Evolutionary conservation across 768 basidiomycete genomes (phyloP).

Genomic region (Candolleomyces eurysporus): DNA sequence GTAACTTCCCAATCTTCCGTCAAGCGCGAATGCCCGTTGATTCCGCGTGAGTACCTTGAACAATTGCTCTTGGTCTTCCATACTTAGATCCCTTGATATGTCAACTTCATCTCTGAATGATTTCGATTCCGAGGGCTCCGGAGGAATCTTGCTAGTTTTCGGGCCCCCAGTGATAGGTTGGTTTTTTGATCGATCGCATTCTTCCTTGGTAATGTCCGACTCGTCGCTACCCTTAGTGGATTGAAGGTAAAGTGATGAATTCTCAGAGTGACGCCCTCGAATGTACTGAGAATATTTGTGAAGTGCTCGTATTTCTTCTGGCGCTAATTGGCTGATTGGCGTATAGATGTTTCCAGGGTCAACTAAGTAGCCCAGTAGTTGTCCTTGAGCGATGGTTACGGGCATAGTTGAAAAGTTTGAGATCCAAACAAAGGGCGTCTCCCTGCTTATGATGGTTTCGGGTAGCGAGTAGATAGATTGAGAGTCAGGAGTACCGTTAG

Average conservation of each 20-base stretch:
- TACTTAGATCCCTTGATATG: constrained; percentile 4
- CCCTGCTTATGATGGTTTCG: no score
- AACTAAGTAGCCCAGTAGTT: not conserved
- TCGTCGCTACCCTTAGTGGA: not conserved
- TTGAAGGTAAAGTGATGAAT: no score
- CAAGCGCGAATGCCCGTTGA: constrained; percentile 24
- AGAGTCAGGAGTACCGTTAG: no score
- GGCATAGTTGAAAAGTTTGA: not conserved
- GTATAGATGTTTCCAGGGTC: not conserved
- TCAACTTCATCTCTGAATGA: constrained; percentile 6
- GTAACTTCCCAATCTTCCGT: constrained; percentile 27
- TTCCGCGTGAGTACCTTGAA: constrained; percentile 14
- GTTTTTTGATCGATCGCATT: not conserved
- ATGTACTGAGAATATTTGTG: not conserved
- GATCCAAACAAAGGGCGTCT: not conserved
- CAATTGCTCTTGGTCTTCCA: not conserved
- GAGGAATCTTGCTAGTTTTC: constrained; percentile 2
- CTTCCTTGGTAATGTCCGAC: not conserved
- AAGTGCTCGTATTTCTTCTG: not conserved
- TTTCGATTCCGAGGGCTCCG: not conserved
- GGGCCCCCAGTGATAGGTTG: not conserved
- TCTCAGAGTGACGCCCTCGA: not conserved
- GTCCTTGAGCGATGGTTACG: not conserved
- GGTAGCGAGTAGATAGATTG: no score
- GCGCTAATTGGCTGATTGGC: not conserved